Evolutionary conservation across 2,329 filamentous ascomycete genomes (phyloP), one percentile per base, ranked within the genome.

Genomic region (Ceratocystis cubensis): DNA sequence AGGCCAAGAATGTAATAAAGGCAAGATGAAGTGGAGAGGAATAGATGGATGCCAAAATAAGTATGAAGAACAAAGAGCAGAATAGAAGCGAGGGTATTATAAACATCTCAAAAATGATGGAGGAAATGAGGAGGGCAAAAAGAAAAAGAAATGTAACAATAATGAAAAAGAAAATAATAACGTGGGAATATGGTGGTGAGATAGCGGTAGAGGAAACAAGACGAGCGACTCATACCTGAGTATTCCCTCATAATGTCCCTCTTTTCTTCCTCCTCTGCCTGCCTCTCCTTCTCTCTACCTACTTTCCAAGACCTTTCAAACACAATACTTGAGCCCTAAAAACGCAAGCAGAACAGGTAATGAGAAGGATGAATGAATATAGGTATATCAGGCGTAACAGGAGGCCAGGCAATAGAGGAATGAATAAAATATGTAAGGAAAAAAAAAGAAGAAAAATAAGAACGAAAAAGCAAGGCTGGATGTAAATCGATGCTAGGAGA

Each of bases 331-430:
- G 13, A 41, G 28, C 28, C 7, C 2, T 2, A 1, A n/a, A 10
- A 13, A 3, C 17, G 13, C 5, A 33, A 59, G 13, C n/a, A 7
- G n/a, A 59, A 37, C 17, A 33, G 53, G 15, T 20, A 33, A 7
- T 59, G 48, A 57, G 28, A 59, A 41, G 37, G 8, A 37, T 22
- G 15, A 37, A 44, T 46, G 33, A 48, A 46, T 59, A 41, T 53
- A 66, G 48, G 45, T 30, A 64, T 37, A 62, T 25, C 15, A 41
- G 61, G 30, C 66, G 56, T 56, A 5, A 59, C 25, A 8, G 61
- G 8, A 67, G 33, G 61, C 61, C 65, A 63, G 44, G 50, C 30
- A 65, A 61, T 64, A 65, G 69, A 63, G 63, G 57, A 61, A 66
- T 56, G 22, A 66, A 65, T 22, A 48, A 61, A 66, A 41, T 41